Evolutionary conservation across 1,139 yeast species (phyloP).

Genomic region (Blastobotrys proliferans): DNA sequence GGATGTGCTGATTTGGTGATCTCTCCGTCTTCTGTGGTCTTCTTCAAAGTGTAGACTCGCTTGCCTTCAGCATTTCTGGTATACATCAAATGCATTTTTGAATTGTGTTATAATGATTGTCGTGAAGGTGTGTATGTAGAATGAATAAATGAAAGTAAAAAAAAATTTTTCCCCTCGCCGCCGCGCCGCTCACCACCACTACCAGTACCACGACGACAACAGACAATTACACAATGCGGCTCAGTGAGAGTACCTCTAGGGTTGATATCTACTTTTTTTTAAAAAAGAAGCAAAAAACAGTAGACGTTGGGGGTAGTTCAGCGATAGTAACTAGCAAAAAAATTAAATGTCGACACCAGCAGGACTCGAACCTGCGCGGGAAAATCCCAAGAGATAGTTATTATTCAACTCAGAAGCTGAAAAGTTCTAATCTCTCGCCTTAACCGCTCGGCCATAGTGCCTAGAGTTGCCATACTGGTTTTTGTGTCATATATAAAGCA

Average conservation of each 20-base stretch:
- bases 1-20: slow-evolving; percentile 99
- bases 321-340: neutral
- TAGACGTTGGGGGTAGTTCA: neutral
- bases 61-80: slow-evolving; percentile 91
- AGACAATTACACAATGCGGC: neutral
- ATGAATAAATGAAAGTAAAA: neutral
- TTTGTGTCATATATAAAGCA: no score
- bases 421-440: slow-evolving; percentile 17
- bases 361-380: slow-evolving; percentile 20
- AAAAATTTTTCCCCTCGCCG: neutral
- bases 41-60: slow-evolving; percentile 89
- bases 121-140: neutral
- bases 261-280: neutral
- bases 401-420: neutral
- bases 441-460: slow-evolving; percentile 17
- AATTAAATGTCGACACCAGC: slow-evolving; percentile 15
- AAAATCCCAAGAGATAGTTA: slow-evolving; percentile 15
- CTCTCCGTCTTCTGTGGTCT: slow-evolving; percentile 76
- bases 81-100: slow-evolving; percentile 97
- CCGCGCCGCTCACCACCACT: neutral
- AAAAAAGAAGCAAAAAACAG: neutral
- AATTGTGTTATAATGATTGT: neutral
- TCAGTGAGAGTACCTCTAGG: neutral
- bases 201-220: neutral
- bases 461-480: no score